Conservation (phyloP, 495 filamentous ascomycete genomes). For the Penicillium taxi region DNA sequence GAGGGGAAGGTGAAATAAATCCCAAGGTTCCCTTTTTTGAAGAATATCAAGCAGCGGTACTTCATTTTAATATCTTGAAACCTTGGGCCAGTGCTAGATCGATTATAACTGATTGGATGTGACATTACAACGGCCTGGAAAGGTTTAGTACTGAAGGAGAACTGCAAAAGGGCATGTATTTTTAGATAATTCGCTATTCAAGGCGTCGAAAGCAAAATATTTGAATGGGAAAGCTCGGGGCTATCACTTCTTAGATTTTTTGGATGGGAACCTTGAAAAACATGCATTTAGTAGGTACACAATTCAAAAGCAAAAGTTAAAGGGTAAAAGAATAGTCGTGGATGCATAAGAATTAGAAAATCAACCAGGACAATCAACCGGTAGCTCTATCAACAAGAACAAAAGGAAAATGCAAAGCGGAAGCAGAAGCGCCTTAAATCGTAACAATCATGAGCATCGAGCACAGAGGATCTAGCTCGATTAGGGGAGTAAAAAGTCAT, state of each 20-base stretch:
- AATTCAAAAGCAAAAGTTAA: not conserved
- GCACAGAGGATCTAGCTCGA: not conserved
- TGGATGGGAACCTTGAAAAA: not conserved
- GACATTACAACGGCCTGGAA: too few relatives aligned
- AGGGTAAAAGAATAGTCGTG: not conserved
- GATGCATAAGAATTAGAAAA: conserved; percentile 3
- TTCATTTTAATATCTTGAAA: too few relatives aligned
- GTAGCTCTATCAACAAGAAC: conserved; percentile 8
- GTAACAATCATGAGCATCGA: conserved; percentile 11
- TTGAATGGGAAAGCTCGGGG: too few relatives aligned
- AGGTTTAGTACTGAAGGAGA: too few relatives aligned
- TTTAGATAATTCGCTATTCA: too few relatives aligned
- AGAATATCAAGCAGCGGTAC: too few relatives aligned
- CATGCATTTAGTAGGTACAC: conserved; percentile 3
- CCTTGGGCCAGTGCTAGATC: too few relatives aligned
- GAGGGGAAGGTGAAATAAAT: too few relatives aligned
- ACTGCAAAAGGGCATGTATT: too few relatives aligned
- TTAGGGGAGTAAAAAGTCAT: conserved; percentile 8
- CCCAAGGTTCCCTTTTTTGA: too few relatives aligned
- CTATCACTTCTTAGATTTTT: conserved; percentile 1
- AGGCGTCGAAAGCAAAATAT: too few relatives aligned
- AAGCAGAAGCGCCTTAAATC: conserved; percentile 5
- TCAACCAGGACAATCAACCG: not conserved
- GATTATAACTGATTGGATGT: too few relatives aligned
- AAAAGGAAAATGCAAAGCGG: conserved; percentile 5